Evolutionary conservation across 129 eudicot species (phyloP).

Genomic region (Logfia minima): DNA sequence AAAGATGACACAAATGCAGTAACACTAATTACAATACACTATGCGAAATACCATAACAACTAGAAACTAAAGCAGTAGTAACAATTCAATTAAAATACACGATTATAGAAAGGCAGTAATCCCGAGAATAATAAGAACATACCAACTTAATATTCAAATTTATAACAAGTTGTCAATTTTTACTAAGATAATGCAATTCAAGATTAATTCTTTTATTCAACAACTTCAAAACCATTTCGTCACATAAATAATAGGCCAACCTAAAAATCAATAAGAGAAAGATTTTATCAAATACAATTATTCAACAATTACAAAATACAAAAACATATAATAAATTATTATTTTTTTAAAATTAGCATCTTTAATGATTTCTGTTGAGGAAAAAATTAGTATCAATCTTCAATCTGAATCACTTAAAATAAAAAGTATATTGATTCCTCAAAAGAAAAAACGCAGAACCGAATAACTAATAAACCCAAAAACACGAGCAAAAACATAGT

Average conservation of each 20-base stretch:
- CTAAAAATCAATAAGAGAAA: neutral
- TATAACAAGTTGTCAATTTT: neutral
- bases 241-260: neutral
- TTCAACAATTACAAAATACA: neutral
- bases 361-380: too few relatives aligned
- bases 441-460: neutral
- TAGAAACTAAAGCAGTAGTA: neutral
- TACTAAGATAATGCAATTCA: neutral
- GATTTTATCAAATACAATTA: too few relatives aligned
- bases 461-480: neutral
- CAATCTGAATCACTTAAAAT: neutral
- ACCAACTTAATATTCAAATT: neutral
- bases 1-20: neutral
- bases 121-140: neutral
- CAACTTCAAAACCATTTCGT: neutral
- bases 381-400: neutral
- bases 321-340: too few relatives aligned
- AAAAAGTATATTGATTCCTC: neutral
- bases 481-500: neutral
- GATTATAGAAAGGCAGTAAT: neutral
- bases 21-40: neutral
- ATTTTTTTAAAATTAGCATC: neutral
- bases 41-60: neutral
- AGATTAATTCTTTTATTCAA: neutral
- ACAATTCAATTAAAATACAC: neutral